Percentiles rank a stretch among this genome's conserved stretches.
Evolutionary conservation across 345 rosid species (phyloP).

Genomic region (Citrus cavaleriei): DNA sequence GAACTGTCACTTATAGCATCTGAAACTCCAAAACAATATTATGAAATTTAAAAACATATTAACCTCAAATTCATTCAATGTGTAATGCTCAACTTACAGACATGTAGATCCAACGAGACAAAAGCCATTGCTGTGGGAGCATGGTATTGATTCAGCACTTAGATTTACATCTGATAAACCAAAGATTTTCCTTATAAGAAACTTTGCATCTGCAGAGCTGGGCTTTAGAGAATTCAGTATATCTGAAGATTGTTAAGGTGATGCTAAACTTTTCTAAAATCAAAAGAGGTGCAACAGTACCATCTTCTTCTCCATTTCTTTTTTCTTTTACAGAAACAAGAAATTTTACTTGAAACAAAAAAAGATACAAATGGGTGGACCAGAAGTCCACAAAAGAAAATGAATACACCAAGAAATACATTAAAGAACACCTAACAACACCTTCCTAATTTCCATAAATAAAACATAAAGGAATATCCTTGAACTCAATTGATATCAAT

Average conservation of each 20-base stretch:
- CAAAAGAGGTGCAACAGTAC: background rate
- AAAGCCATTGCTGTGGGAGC: slow-evolving; percentile 36
- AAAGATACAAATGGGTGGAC: background rate
- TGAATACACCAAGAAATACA: background rate
- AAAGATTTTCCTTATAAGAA: slow-evolving; percentile 47
- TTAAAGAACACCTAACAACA: background rate
- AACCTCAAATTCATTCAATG: background rate
- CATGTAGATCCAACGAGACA: slow-evolving; percentile 53
- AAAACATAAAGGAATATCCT: background rate
- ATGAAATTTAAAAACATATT: background rate
- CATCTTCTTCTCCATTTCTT: background rate
- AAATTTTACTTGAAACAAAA: background rate
- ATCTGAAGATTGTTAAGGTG: slow-evolving; percentile 64
- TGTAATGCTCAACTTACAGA: slow-evolving; percentile 52
- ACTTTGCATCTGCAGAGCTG: slow-evolving; percentile 38
- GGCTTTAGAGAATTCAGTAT: slow-evolving; percentile 39
- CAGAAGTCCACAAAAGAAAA: background rate
- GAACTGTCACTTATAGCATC: background rate
- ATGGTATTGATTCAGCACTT: slow-evolving; percentile 25
- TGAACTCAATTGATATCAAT: background rate
- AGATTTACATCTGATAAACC: slow-evolving; percentile 34
- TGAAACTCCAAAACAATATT: background rate
- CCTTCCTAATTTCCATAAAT: background rate
- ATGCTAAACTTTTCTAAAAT: background rate
- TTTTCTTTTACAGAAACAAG: background rate